Evolutionary conservation across 2,329 filamentous ascomycete genomes (phyloP).

Genomic region (Aspergillus bombycis): DNA sequence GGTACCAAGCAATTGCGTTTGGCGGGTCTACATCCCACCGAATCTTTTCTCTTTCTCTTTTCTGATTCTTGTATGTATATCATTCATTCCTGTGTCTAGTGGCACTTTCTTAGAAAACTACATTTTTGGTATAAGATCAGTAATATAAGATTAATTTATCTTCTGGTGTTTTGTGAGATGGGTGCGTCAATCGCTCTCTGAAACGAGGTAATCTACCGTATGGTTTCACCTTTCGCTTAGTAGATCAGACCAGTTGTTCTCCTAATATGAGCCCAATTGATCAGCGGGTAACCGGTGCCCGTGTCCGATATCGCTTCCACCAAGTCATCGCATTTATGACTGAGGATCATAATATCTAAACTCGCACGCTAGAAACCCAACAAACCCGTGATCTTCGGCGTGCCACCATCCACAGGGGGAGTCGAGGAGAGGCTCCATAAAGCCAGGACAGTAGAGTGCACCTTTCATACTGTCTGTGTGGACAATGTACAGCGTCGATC

Average conservation of each 20-base stretch:
- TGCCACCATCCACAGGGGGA: background rate
- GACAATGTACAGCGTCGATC: background rate
- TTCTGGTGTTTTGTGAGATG: background rate
- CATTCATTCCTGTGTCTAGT: too few species aligned
- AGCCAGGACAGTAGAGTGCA: background rate
- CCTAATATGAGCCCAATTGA: background rate
- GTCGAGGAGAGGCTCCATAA: background rate
- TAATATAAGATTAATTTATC: background rate
- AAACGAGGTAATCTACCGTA: background rate
- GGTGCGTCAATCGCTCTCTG: background rate
- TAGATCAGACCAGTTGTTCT: background rate
- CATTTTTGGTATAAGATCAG: background rate
- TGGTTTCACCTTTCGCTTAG: background rate
- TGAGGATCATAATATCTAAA: background rate
- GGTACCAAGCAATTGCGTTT: background rate
- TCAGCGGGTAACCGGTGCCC: background rate
- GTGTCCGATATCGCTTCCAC: background rate
- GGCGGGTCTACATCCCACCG: background rate
- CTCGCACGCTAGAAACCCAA: background rate
- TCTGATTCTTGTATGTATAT: background rate
- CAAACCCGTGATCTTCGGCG: background rate
- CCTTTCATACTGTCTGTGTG: background rate
- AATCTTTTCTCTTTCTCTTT: background rate
- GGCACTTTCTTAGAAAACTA: background rate
- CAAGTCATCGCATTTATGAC: background rate